phyloP scores from a whole-genome alignment of 495 filamentous ascomycete genomes.

The Trichocladium antarcticum region DNA sequence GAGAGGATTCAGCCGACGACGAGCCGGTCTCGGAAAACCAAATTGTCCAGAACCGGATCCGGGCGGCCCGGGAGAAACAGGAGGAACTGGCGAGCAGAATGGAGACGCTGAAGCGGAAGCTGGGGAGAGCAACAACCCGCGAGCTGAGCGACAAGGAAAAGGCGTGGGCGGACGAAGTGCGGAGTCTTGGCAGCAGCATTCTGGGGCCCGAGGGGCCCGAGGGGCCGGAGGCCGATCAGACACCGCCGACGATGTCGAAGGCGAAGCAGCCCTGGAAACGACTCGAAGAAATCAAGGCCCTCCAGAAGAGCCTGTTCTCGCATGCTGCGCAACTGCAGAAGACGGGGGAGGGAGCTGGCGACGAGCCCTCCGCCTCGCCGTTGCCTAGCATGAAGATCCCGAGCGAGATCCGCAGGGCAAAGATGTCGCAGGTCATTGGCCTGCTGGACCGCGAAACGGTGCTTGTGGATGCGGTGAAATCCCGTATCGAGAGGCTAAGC shows the following conservation, averaged over 20 bases:
- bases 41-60: constrained; percentile 49
- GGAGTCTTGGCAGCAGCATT: constrained; percentile 35
- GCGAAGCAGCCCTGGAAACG: constrained; percentile 35
- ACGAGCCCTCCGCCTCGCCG: constrained; percentile 20
- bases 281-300: constrained; percentile 36
- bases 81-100: constrained; percentile 48
- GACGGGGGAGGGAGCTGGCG: constrained; percentile 22
- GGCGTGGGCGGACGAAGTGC: constrained; percentile 55
- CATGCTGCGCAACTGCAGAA: constrained; percentile 35
- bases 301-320: constrained; percentile 43
- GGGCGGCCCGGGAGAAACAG: constrained; percentile 48
- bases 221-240: constrained; percentile 23
- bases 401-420: constrained; percentile 53
- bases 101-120: constrained; percentile 50
- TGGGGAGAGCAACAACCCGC: constrained; percentile 46
- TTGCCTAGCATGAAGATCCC: constrained; percentile 44
- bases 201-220: constrained; percentile 33
- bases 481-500: constrained; percentile 24
- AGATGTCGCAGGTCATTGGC: constrained; percentile 55
- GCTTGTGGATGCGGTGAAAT: constrained; percentile 39
- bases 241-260: constrained; percentile 11
- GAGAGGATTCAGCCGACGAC: constrained; percentile 43
- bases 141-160: constrained; percentile 65
- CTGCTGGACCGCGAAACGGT: constrained; percentile 59
- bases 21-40: constrained; percentile 38